A percentile compares a stretch with the other conserved stretches of the same genome.
Conservation (phyloP, 2,329 filamentous ascomycete species). For the Diaporthe batatas region DNA sequence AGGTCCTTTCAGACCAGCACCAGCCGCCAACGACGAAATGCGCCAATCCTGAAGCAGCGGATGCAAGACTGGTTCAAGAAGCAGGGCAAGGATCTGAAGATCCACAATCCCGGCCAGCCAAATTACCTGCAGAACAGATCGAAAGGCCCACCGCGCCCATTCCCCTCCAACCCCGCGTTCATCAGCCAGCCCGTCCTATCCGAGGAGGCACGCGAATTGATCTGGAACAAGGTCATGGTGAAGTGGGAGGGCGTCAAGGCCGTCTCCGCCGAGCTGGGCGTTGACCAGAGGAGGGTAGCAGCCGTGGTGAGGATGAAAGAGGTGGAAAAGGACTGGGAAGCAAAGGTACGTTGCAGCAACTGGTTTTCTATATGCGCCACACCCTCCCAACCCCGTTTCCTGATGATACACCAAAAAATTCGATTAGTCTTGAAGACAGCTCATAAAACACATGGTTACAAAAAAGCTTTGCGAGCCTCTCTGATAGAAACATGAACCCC, state of each 20-base stretch:
- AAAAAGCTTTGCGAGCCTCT: constrained; percentile 81
- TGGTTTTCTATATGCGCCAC: neutral
- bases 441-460: constrained; percentile 80
- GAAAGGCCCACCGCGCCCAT: constrained; percentile 65
- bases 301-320: constrained; percentile 89
- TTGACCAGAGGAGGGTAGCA: constrained; percentile 87
- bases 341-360: constrained; percentile 73
- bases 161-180: constrained; percentile 81
- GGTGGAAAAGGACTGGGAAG: constrained; percentile 82
- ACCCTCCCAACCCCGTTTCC: constrained; percentile 46
- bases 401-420: constrained; percentile 79
- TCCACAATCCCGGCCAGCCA: constrained; percentile 44
- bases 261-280: constrained; percentile 81
- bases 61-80: constrained; percentile 55
- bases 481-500: constrained; percentile 63
- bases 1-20: constrained; percentile 57
- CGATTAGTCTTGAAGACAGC: constrained; percentile 99
- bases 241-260: constrained; percentile 77
- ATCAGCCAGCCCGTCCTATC: constrained; percentile 79
- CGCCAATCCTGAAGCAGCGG: constrained; percentile 52
- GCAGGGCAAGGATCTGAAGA: constrained; percentile 42
- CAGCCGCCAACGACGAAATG: constrained; percentile 52
- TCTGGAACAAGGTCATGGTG: constrained; percentile 78
- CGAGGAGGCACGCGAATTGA: constrained; percentile 78
- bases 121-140: constrained; percentile 55